Conservation (phyloP, 148 eudicot species). For the Cornus suecica region DNA sequence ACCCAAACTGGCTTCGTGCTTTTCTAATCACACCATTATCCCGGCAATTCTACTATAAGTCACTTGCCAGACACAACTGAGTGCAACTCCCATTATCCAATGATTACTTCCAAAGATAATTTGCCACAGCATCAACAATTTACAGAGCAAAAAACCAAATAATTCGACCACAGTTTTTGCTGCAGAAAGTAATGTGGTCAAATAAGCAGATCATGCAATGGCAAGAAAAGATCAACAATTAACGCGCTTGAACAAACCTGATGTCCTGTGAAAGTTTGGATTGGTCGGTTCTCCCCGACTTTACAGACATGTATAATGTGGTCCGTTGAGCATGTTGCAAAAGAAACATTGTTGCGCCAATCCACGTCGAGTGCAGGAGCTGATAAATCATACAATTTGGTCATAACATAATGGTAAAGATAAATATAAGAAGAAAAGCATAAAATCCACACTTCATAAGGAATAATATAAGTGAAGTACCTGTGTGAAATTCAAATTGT, state of each 20-base stretch:
- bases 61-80: background rate
- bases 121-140: background rate
- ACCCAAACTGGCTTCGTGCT: background rate
- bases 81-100: background rate
- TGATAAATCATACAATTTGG: constrained; percentile 19
- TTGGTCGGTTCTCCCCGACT: constrained; percentile 51
- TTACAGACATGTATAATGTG: constrained; percentile 62
- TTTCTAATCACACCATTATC: background rate
- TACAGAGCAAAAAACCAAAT: constrained; percentile 2
- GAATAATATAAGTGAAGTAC: constrained; percentile 19
- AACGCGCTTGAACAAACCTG: constrained; percentile 30
- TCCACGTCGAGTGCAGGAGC: constrained; percentile 69
- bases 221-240: background rate
- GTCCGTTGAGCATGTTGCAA: constrained; percentile 67
- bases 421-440: background rate
- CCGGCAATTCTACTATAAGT: background rate
- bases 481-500: constrained; percentile 69
- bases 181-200: background rate
- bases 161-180: background rate
- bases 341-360: constrained; percentile 60
- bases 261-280: constrained; percentile 49
- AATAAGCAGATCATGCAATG: background rate
- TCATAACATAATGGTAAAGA: background rate
- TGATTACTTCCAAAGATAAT: background rate
- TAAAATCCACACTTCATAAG: background rate